These are phyloP conservation scores for Pharnaceum exiguum DNA, from an alignment of 148 eudicot genomes.

Conservation along the genomic window DNA sequence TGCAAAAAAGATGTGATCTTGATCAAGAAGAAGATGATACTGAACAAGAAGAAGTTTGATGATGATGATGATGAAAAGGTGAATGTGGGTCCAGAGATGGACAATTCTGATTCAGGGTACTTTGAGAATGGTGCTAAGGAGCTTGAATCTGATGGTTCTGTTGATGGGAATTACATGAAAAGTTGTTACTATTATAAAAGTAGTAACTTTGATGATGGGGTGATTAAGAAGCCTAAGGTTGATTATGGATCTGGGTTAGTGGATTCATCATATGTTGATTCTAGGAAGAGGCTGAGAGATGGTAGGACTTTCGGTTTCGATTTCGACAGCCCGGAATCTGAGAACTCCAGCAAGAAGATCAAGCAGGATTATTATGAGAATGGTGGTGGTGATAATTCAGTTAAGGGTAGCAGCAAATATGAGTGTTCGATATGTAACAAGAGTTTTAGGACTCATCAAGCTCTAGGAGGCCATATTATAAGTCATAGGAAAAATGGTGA, in stretches of 20 bases:
- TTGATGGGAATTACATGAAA: constrained; percentile 45
- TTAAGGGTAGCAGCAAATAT: constrained; percentile 32
- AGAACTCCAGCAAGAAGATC: constrained; percentile 25
- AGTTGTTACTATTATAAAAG: constrained; percentile 16
- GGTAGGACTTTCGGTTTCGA: neutral
- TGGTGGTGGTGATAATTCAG: neutral
- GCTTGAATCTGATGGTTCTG: constrained; percentile 71
- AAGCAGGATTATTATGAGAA: constrained; percentile 21
- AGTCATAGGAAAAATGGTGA: constrained; percentile 47
- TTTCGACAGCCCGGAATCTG: constrained; percentile 18
- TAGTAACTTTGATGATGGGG: no score
- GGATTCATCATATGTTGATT: constrained; percentile 11
- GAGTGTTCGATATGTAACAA: constrained; percentile 50
- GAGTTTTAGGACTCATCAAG: constrained; percentile 52
- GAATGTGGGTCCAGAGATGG: constrained; percentile 33
- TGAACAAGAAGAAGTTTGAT: constrained; percentile 5
- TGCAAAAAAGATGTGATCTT: constrained; percentile 10
- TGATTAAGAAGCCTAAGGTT: constrained; percentile 21
- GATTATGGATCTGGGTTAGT: constrained; percentile 26
- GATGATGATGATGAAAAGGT: constrained; percentile 6
- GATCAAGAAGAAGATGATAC: neutral
- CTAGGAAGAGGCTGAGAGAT: constrained; percentile 24
- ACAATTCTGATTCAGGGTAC: constrained; percentile 76
- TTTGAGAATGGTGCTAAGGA: constrained; percentile 57
- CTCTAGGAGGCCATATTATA: constrained; percentile 63